Conservation (phyloP, 768 basidiomycete species). For the Lentinula lateritia region DNA sequence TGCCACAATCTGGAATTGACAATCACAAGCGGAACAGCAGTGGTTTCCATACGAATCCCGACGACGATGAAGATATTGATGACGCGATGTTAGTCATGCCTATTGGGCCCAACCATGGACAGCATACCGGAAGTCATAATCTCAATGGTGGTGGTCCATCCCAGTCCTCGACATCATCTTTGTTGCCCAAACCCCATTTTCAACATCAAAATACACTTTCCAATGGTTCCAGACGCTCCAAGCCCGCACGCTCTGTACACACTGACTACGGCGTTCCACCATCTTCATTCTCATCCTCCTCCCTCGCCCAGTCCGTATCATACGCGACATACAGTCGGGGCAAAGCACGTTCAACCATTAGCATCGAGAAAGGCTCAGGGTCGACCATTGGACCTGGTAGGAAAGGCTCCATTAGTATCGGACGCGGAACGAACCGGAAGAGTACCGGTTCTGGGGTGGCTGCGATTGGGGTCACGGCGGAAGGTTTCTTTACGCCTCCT, state of each 20-base stretch:
- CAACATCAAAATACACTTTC: conserved; percentile 30
- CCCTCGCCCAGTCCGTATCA: neutral
- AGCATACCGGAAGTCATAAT: neutral
- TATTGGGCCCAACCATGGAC: conserved; percentile 37
- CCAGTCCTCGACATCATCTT: neutral
- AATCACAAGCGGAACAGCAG: neutral
- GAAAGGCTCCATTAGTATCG: conserved; percentile 60
- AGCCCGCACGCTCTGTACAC: conserved; percentile 28
- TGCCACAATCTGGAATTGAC: neutral
- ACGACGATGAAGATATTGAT: conserved; percentile 71
- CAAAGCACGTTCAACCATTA: conserved; percentile 54
- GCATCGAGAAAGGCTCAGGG: conserved; percentile 47
- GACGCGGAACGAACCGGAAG: conserved; percentile 58
- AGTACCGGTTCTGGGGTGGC: conserved; percentile 69
- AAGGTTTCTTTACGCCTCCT: conserved; percentile 71
- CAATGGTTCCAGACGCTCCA: conserved; percentile 12
- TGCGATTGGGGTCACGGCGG: conserved; percentile 68
- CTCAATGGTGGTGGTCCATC: conserved; percentile 6
- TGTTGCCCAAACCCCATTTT: neutral
- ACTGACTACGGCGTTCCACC: conserved; percentile 9
- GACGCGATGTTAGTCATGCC: conserved; percentile 75
- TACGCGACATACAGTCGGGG: conserved; percentile 31
- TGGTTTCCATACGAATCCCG: conserved; percentile 24
- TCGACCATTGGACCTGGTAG: conserved; percentile 26
- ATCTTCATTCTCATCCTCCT: conserved; percentile 11